Evolutionary conservation across 805 yeast genomes (phyloP).

Genomic region (Candida wancherniae): DNA sequence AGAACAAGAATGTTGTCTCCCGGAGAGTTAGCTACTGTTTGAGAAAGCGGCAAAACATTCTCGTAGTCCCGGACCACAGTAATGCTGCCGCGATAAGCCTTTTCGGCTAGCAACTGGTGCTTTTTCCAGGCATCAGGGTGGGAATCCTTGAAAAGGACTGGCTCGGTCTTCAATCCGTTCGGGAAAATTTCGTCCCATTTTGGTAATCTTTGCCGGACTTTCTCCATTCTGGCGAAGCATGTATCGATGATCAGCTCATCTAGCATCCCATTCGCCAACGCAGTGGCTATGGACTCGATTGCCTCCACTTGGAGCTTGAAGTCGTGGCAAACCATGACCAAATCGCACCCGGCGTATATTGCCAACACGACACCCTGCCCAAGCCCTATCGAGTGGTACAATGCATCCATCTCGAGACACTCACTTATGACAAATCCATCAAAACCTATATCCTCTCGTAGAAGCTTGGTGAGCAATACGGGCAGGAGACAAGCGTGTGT

Average conservation of each 20-base stretch:
- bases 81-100: conserved; percentile 47
- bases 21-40: conserved; percentile 27
- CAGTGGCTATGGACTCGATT: conserved; percentile 37
- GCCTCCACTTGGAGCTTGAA: conserved; percentile 53
- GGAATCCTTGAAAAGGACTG: conserved; percentile 22
- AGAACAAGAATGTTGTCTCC: conserved; percentile 29
- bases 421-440: conserved; percentile 56
- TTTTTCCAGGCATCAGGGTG: conserved; percentile 32
- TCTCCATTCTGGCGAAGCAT: conserved; percentile 40
- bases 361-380: conserved; percentile 65
- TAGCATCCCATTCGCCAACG: conserved; percentile 35
- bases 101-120: conserved; percentile 41
- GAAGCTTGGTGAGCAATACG: conserved; percentile 43
- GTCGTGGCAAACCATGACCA: conserved; percentile 59
- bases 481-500: conserved; percentile 61
- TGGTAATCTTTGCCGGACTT: conserved; percentile 38
- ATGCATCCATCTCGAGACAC: conserved; percentile 59
- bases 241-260: conserved; percentile 40
- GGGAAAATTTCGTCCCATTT: conserved; percentile 45
- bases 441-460: conserved; percentile 48
- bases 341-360: conserved; percentile 60
- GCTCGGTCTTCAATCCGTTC: conserved; percentile 21
- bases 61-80: conserved; percentile 53
- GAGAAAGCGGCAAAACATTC: conserved; percentile 44
- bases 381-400: conserved; percentile 57